These are phyloP conservation scores for Fomes fomentarius DNA, from an alignment of 1,284 basidiomycete genomes.

Conservation along the genomic window DNA sequence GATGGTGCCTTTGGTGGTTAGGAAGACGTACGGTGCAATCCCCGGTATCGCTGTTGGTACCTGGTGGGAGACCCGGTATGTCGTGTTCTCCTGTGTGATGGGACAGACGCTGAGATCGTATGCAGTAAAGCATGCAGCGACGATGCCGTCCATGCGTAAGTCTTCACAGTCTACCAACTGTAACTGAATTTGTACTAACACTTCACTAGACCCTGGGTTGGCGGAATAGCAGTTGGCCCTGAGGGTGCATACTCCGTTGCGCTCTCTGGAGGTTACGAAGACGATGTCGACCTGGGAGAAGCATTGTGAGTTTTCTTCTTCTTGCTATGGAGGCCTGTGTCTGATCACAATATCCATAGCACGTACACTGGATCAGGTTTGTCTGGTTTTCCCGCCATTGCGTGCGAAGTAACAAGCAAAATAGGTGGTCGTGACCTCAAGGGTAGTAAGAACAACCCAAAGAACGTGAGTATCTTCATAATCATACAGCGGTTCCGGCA, in stretches of 20 bases:
- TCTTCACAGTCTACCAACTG: slow-evolving; percentile 11
- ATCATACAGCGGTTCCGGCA: not conserved
- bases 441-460: slow-evolving; percentile 75
- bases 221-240: slow-evolving; percentile 69
- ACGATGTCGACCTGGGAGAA: slow-evolving; percentile 81
- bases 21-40: slow-evolving; percentile 63
- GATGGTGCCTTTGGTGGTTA: slow-evolving; percentile 1
- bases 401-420: slow-evolving; percentile 21
- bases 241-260: slow-evolving; percentile 80
- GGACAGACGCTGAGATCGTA: not conserved
- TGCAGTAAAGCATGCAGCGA: slow-evolving; percentile 64
- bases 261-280: slow-evolving; percentile 83
- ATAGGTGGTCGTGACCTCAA: slow-evolving; percentile 79
- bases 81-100: not conserved
- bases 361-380: slow-evolving; percentile 77
- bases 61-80: slow-evolving; percentile 73
- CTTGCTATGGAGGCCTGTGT: not conserved
- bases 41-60: slow-evolving; percentile 77
- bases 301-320: slow-evolving; percentile 62
- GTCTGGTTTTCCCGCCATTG: too few relatives aligned
- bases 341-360: slow-evolving; percentile 40
- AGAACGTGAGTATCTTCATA: slow-evolving; percentile 58
- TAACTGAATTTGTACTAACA: slow-evolving; percentile 4
- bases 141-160: slow-evolving; percentile 78
- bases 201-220: slow-evolving; percentile 67